Evolutionary conservation across 1,284 basidiomycete species (phyloP).

Genomic region (Trametes polyzona): DNA sequence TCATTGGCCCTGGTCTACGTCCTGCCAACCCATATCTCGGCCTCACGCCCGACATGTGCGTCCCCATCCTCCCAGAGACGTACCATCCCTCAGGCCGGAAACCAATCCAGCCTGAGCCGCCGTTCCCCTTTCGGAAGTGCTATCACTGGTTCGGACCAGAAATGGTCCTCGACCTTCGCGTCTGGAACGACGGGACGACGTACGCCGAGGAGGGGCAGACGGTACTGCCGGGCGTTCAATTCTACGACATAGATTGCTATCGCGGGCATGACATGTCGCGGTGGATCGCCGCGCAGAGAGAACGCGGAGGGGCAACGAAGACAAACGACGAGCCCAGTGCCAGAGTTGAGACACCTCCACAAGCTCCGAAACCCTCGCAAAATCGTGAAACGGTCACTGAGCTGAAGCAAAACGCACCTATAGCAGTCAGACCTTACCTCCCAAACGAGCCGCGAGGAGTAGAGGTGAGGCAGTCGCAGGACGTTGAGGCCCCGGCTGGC

Average conservation of each 20-base stretch:
- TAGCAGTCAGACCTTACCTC: too few species aligned
- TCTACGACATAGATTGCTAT: background rate
- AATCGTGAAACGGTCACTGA: too few species aligned
- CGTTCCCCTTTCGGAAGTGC: constrained; percentile 16
- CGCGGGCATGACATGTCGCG: background rate
- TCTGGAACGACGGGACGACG: background rate
- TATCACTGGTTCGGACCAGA: constrained; percentile 12
- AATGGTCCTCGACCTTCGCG: constrained; percentile 2
- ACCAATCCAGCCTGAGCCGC: background rate
- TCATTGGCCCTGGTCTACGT: constrained; percentile 2
- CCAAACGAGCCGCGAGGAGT: too few species aligned
- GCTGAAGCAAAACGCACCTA: too few species aligned
- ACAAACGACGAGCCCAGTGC: too few species aligned
- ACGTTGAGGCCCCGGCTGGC: too few species aligned
- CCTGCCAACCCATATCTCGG: background rate
- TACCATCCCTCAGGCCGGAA: background rate
- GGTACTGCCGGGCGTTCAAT: background rate
- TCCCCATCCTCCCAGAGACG: constrained; percentile 1
- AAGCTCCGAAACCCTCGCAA: too few species aligned
- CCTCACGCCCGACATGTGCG: constrained; percentile 5
- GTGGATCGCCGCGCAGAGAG: too few species aligned
- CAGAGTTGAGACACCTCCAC: too few species aligned
- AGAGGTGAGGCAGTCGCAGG: too few species aligned
- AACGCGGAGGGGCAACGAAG: too few species aligned
- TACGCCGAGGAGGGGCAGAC: background rate